These are phyloP conservation scores for Fistulina hepatica DNA, from an alignment of 1,284 basidiomycete species.

Conservation along the genomic window DNA sequence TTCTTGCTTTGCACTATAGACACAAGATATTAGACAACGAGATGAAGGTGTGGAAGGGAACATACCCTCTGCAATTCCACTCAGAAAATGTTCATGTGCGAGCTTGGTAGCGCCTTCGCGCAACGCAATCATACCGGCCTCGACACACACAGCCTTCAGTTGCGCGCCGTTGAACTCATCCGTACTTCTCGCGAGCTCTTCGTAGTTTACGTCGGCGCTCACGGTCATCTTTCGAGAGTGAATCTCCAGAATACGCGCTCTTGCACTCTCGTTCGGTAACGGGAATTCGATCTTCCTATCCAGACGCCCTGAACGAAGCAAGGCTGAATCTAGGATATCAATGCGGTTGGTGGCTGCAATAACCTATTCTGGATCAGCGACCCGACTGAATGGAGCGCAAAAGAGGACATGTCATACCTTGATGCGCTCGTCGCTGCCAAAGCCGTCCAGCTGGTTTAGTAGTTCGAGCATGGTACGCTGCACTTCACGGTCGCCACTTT, in stretches of 20 bases:
- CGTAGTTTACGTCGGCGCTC: slow-evolving; percentile 77
- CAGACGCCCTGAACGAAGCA: slow-evolving; percentile 96
- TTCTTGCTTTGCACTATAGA: slow-evolving; percentile 84
- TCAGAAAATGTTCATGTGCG: slow-evolving; percentile 88
- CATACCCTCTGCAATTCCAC: slow-evolving; percentile 83
- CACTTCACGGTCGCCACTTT: slow-evolving; percentile 97
- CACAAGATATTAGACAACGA: slow-evolving; percentile 13
- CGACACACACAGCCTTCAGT: slow-evolving; percentile 90
- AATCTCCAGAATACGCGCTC: slow-evolving; percentile 93
- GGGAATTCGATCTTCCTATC: slow-evolving; percentile 98
- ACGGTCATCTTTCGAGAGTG: slow-evolving; percentile 94
- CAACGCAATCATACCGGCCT: slow-evolving; percentile 97
- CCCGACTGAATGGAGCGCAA: slow-evolving; percentile 6
- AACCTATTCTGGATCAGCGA: slow-evolving; percentile 49
- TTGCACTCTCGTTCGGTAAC: slow-evolving; percentile 88
- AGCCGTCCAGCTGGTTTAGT: slow-evolving; percentile 97
- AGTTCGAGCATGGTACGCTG: slow-evolving; percentile 99
- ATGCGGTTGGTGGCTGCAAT: slow-evolving; percentile 99
- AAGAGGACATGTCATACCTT: slow-evolving; percentile 47
- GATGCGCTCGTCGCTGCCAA: slow-evolving; percentile 92
- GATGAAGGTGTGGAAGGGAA: slow-evolving; percentile 9
- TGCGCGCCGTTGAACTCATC: slow-evolving; percentile 99
- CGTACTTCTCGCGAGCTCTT: slow-evolving; percentile 82
- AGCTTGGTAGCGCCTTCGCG: slow-evolving; percentile 88
- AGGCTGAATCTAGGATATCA: slow-evolving; percentile 95